phyloP scores from a whole-genome alignment of 179 eudicot genomes.

The Corrigiola litoralis region DNA sequence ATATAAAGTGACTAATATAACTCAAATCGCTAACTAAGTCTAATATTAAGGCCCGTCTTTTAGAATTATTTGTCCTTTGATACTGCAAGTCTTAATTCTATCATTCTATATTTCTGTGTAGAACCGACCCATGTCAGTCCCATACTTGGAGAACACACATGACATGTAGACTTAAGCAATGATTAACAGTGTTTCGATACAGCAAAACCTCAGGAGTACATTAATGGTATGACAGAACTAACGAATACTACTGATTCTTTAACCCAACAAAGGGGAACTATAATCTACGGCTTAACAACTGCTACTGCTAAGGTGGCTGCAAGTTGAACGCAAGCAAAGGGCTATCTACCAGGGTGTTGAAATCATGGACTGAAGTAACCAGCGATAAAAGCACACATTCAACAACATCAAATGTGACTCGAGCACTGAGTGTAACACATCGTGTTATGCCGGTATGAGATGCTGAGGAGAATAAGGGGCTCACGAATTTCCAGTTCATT shows the following conservation, averaged over 20 bases:
- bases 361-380: background rate
- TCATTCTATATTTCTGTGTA: too few relatives aligned
- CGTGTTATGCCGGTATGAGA: background rate
- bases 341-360: constrained; percentile 4
- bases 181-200: background rate
- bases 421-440: background rate
- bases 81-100: too few relatives aligned
- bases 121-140: too few relatives aligned
- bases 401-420: constrained; percentile 8
- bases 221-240: background rate
- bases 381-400: constrained; percentile 5
- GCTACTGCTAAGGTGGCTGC: background rate
- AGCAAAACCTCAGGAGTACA: background rate
- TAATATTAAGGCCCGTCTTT: too few relatives aligned
- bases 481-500: background rate
- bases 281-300: constrained; percentile 10
- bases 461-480: background rate
- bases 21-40: too few relatives aligned
- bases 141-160: background rate
- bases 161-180: background rate
- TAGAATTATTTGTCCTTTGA: too few relatives aligned
- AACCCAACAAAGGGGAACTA: constrained; percentile 1
- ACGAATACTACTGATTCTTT: background rate
- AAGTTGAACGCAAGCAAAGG: background rate
- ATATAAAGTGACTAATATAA: too few relatives aligned